Conservation (phyloP, 495 filamentous ascomycete species). For the Baudoinia panamericana region DNA sequence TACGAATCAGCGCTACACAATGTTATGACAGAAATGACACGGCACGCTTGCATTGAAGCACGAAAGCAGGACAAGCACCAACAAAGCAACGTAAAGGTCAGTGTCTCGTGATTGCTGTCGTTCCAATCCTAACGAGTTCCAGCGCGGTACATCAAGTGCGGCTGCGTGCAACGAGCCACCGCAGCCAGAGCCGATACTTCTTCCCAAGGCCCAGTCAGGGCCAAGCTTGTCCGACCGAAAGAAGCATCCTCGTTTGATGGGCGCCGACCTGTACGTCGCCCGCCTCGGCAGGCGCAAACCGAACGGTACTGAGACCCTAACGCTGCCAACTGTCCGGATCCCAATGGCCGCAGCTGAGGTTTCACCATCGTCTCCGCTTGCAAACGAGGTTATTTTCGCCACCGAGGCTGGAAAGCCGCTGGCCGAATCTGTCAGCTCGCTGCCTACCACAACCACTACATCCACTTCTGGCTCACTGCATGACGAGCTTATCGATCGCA, state of each 20-base stretch:
- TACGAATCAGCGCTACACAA: conserved; percentile 7
- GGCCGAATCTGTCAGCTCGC: background rate
- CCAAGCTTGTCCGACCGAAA: conserved; percentile 28
- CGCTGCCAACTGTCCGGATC: background rate
- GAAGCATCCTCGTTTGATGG: conserved; percentile 35
- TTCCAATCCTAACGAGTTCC: too few species aligned
- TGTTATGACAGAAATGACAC: conserved; percentile 2
- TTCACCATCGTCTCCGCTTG: too few species aligned
- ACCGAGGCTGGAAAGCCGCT: background rate
- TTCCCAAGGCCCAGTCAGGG: conserved; percentile 20
- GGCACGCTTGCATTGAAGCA: background rate
- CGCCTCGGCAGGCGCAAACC: conserved; percentile 28
- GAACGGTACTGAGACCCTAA: background rate
- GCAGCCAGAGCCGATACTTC: conserved; percentile 21
- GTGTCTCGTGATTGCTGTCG: too few species aligned
- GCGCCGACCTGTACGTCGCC: conserved; percentile 41
- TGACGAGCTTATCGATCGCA: conserved; percentile 30
- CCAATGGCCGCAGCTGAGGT: too few species aligned
- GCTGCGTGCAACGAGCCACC: conserved; percentile 2
- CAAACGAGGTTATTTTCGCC: too few species aligned
- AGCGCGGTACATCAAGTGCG: too few species aligned
- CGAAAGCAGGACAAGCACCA: conserved; percentile 4
- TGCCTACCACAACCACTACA: background rate
- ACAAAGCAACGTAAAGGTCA: conserved; percentile 15
- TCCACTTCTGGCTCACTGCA: conserved; percentile 30